These are phyloP conservation scores for Penicillium nucicola DNA, from an alignment of 495 filamentous ascomycete genomes.

Conservation along the genomic window DNA sequence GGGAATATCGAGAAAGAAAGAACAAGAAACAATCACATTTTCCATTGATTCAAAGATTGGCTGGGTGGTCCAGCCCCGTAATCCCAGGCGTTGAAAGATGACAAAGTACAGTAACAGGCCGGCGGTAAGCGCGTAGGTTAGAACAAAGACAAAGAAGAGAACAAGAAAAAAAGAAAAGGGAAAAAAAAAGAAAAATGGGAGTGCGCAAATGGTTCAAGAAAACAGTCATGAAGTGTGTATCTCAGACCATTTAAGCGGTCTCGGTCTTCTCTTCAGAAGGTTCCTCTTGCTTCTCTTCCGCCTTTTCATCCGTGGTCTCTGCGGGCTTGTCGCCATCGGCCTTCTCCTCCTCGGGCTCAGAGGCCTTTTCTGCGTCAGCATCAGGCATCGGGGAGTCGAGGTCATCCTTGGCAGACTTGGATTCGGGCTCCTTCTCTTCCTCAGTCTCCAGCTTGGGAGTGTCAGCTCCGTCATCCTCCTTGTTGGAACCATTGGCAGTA, in stretches of 20 bases:
- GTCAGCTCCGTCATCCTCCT: constrained; percentile 43
- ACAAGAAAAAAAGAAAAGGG: too few relatives aligned
- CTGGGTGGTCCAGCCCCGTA: constrained; percentile 9
- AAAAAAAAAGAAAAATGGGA: background rate
- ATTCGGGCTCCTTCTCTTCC: constrained; percentile 44
- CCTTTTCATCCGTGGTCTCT: constrained; percentile 15
- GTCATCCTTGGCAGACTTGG: constrained; percentile 39
- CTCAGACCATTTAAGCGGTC: constrained; percentile 12
- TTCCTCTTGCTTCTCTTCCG: constrained; percentile 19
- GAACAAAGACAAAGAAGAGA: constrained; percentile 1
- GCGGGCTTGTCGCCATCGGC: constrained; percentile 9
- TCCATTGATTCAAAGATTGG: constrained; percentile 12
- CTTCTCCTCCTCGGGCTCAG: constrained; percentile 7
- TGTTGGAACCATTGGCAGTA: constrained; percentile 50
- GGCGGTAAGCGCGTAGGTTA: background rate
- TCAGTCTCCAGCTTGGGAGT: constrained; percentile 41
- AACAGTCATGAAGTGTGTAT: background rate
- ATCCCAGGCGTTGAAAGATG: constrained; percentile 7
- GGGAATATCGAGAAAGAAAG: background rate
- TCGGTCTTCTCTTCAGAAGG: constrained; percentile 17
- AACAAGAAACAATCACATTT: constrained; percentile 13
- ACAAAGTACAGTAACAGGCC: constrained; percentile 2
- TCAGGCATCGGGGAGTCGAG: constrained; percentile 41
- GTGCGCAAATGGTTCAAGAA: constrained; percentile 5
- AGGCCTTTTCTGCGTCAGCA: constrained; percentile 20